A percentile compares a stretch with the other conserved stretches of the same genome.
Conservation (phyloP, 352 stramenopile species). For the Pythium brassicae region DNA sequence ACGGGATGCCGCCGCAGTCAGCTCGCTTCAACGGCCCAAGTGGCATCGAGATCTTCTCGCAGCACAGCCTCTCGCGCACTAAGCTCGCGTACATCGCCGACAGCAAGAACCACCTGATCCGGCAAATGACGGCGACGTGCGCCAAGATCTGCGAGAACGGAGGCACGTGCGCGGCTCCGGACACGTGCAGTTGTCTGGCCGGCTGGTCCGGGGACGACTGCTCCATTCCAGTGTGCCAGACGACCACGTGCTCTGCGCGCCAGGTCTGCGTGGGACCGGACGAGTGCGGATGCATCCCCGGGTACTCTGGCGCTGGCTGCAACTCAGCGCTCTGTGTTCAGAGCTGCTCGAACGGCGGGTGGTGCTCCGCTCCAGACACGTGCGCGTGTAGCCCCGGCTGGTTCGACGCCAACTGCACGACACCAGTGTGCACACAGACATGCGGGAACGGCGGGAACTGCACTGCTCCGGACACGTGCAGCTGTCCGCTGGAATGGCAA, state of each 20-base stretch:
- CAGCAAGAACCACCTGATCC: constrained; percentile 91
- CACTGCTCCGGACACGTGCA: constrained; percentile 88
- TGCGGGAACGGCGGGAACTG: constrained; percentile 97
- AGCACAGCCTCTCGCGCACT: constrained; percentile 45
- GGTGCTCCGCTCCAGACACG: constrained; percentile 91
- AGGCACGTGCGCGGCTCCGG: constrained; percentile 79
- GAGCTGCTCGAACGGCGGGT: constrained; percentile 81
- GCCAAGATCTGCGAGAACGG: constrained; percentile 95
- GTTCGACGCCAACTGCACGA: constrained; percentile 97
- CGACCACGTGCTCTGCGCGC: constrained; percentile 33
- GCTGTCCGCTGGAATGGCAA: constrained; percentile 85
- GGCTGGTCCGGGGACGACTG: constrained; percentile 93
- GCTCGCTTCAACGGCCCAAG: constrained; percentile 68
- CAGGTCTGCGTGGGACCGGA: constrained; percentile 92
- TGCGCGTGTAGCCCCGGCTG: constrained; percentile 89
- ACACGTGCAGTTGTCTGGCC: constrained; percentile 79
- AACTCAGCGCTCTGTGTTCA: constrained; percentile 86
- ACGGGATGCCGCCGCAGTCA: constrained; percentile 82
- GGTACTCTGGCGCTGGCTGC: constrained; percentile 82
- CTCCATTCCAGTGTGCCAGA: constrained; percentile 63
- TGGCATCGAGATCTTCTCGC: constrained; percentile 61
- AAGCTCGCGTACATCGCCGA: constrained; percentile 89
- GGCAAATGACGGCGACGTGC: constrained; percentile 88
- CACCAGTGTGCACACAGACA: constrained; percentile 93
- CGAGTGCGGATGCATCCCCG: constrained; percentile 90